A percentile compares a stretch with the other conserved stretches of the same genome.
Evolutionary conservation across 495 filamentous ascomycete genomes (phyloP).

Genomic region (Talaromyces trachyspermus): DNA sequence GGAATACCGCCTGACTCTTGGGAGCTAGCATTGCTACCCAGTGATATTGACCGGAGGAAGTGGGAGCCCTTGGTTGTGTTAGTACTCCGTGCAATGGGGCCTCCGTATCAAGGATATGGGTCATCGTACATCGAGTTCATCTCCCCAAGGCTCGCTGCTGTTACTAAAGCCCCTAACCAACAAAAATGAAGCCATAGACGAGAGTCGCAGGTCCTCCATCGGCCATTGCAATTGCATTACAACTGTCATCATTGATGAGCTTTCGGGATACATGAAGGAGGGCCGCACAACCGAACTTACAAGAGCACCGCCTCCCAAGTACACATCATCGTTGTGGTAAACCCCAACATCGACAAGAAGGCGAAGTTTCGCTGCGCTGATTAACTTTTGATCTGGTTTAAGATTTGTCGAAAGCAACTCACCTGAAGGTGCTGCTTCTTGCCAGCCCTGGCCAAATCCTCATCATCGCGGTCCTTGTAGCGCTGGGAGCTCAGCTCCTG

Average conservation of each 20-base stretch:
- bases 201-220: not conserved
- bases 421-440: conserved; percentile 44
- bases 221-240: not conserved
- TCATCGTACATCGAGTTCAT: not conserved
- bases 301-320: conserved; percentile 37
- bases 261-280: no score
- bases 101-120: not conserved
- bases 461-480: no score
- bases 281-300: no score
- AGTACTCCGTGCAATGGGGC: no score
- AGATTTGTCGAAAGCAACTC: not conserved
- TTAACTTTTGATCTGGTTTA: not conserved
- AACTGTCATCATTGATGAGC: no score
- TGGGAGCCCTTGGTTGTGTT: conserved; percentile 28
- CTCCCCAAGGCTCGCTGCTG: not conserved
- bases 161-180: not conserved
- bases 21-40: conserved; percentile 56
- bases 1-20: conserved; percentile 39
- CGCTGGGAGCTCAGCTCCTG: no score
- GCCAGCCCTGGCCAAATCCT: conserved; percentile 37
- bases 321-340: conserved; percentile 35
- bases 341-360: conserved; percentile 41
- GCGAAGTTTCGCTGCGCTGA: conserved; percentile 37
- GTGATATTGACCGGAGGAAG: conserved; percentile 45
- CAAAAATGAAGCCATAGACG: not conserved